A percentile compares a stretch with the other conserved stretches of the same genome.
Evolutionary conservation across 2,329 filamentous ascomycete species (phyloP).

Genomic region (Diaporthe eres): DNA sequence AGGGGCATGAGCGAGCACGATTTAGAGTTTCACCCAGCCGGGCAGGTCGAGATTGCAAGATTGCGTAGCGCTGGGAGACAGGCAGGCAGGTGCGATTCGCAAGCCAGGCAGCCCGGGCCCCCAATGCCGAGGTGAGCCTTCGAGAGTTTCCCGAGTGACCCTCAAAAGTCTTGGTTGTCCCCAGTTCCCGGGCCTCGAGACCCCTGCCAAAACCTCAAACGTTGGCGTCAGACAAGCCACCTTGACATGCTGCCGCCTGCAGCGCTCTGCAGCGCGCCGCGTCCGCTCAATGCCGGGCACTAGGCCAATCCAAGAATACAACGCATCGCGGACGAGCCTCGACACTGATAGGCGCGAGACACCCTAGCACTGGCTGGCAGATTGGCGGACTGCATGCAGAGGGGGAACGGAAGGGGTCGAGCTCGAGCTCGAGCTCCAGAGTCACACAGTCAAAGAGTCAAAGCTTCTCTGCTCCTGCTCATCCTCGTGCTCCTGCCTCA

Average conservation of each 20-base stretch:
- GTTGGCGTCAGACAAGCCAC: conserved; percentile 27
- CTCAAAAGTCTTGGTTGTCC: conserved; percentile 15
- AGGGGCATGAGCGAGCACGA: not conserved
- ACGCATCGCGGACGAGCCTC: conserved; percentile 1
- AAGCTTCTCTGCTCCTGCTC: conserved; percentile 18
- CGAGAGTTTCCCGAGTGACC: not conserved
- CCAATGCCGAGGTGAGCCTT: conserved; percentile 15
- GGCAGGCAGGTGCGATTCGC: not conserved
- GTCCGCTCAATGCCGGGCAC: conserved; percentile 20
- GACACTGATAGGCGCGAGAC: conserved; percentile 28
- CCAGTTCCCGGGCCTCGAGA: conserved; percentile 27
- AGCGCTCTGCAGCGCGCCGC: conserved; percentile 18
- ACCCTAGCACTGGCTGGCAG: conserved; percentile 18
- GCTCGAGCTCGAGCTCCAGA: conserved; percentile 22
- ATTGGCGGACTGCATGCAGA: conserved; percentile 27
- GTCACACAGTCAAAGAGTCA: conserved; percentile 23
- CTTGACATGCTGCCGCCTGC: conserved; percentile 17
- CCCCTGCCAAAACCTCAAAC: conserved; percentile 33
- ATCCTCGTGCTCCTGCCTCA: conserved; percentile 2
- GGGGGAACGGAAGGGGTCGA: conserved; percentile 9
- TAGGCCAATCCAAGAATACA: conserved; percentile 27
- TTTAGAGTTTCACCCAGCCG: conserved; percentile 24
- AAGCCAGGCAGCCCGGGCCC: not conserved
- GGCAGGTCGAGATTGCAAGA: conserved; percentile 19
- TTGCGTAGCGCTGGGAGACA: not conserved